These are phyloP conservation scores for Colletotrichum siamense DNA, from an alignment of 2,329 filamentous ascomycete genomes.

Conservation along the genomic window DNA sequence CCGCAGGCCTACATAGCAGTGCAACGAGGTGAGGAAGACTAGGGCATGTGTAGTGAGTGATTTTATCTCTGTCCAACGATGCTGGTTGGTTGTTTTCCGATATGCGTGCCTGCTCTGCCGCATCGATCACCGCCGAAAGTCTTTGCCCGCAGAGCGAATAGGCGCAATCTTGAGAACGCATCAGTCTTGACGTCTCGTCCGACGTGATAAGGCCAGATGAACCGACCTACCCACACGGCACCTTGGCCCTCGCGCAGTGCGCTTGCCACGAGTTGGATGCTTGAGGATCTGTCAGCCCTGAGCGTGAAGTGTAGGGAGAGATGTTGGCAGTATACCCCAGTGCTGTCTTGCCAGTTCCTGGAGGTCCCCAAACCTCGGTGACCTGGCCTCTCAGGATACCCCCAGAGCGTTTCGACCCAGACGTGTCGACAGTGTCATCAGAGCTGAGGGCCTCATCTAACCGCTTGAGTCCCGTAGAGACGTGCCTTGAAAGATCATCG, in stretches of 20 bases:
- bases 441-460: slow-evolving; percentile 57
- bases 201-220: slow-evolving; percentile 10
- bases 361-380: slow-evolving; percentile 87
- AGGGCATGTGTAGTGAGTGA: slow-evolving; percentile 57
- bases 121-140: slow-evolving; percentile 33
- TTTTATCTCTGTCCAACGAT: slow-evolving; percentile 23
- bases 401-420: slow-evolving; percentile 32
- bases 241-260: slow-evolving; percentile 64
- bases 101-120: not conserved
- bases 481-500: slow-evolving; percentile 50
- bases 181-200: not conserved
- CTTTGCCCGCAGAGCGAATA: slow-evolving; percentile 43
- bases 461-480: slow-evolving; percentile 60
- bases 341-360: slow-evolving; percentile 84
- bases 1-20: slow-evolving; percentile 71
- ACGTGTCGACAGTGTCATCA: slow-evolving; percentile 12
- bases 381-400: slow-evolving; percentile 80
- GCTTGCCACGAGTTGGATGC: slow-evolving; percentile 72
- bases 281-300: slow-evolving; percentile 37
- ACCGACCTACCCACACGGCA: slow-evolving; percentile 85
- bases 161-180: slow-evolving; percentile 39
- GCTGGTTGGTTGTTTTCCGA: slow-evolving; percentile 5
- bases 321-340: slow-evolving; percentile 66
- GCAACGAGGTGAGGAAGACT: slow-evolving; percentile 78
- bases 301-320: slow-evolving; percentile 1